phyloP scores from a whole-genome alignment of 1,284 basidiomycete genomes.

The Blastosporella zonata region DNA sequence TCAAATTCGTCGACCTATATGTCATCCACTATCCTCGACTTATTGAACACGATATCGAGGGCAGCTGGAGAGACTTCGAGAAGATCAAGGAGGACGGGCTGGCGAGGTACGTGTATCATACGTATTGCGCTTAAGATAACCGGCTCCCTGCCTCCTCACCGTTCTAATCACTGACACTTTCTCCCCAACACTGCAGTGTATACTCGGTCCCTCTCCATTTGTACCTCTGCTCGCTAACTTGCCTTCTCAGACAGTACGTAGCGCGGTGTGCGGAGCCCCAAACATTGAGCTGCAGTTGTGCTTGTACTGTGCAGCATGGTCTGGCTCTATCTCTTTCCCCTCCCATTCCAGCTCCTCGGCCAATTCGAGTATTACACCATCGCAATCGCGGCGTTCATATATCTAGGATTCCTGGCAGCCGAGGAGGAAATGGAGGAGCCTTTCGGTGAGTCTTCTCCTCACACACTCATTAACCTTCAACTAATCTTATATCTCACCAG shows the following conservation, averaged over 20 bases:
- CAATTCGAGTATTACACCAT: conserved; percentile 60
- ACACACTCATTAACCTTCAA: too few species aligned
- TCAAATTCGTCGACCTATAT: conserved; percentile 73
- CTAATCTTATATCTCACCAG: conserved; percentile 28
- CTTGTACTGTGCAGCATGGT: conserved; percentile 58
- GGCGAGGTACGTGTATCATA: conserved; percentile 44
- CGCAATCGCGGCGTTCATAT: conserved; percentile 61
- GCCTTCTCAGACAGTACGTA: too few species aligned
- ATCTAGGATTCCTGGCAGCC: conserved; percentile 58
- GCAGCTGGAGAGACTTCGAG: conserved; percentile 68
- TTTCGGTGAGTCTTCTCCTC: conserved; percentile 43
- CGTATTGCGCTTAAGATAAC: background rate
- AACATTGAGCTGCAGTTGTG: too few species aligned
- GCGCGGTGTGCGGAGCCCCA: too few species aligned
- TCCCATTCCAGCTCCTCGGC: conserved; percentile 63
- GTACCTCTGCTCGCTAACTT: too few species aligned
- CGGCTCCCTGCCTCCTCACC: conserved; percentile 22
- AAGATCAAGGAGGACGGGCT: conserved; percentile 58
- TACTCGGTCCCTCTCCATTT: too few species aligned
- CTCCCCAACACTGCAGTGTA: too few species aligned
- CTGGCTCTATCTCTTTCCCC: conserved; percentile 66
- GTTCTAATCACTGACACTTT: too few species aligned
- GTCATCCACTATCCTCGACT: conserved; percentile 56
- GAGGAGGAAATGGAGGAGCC: conserved; percentile 71
- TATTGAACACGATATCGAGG: conserved; percentile 44